These are phyloP conservation scores for Panaeolus cyanescens DNA, from an alignment of 768 basidiomycete genomes.

Conservation along the genomic window DNA sequence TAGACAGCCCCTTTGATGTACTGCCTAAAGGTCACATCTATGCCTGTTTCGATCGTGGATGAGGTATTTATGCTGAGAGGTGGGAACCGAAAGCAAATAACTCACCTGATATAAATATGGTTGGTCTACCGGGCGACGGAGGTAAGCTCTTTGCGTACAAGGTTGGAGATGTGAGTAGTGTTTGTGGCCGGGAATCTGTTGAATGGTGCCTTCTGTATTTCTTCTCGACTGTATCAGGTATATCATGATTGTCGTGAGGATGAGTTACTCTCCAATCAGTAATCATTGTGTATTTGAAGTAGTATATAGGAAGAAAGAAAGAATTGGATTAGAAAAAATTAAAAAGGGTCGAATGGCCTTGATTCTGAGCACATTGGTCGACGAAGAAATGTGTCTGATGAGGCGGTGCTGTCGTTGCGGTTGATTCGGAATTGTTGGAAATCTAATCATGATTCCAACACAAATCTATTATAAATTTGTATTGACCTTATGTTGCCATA, in stretches of 20 bases:
- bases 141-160: neutral
- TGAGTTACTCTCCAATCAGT: neutral
- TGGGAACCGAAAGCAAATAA: neutral
- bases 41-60: neutral
- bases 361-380: neutral
- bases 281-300: neutral
- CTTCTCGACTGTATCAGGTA: neutral
- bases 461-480: neutral
- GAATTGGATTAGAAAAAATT: neutral
- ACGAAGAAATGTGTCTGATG: neutral
- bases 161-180: neutral
- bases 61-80: neutral
- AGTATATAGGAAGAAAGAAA: no score
- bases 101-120: constrained; percentile 6
- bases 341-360: neutral
- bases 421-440: neutral
- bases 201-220: neutral
- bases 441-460: neutral
- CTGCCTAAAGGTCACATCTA: constrained; percentile 6
- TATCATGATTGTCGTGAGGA: neutral
- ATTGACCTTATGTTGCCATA: neutral
- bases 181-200: neutral
- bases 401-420: neutral
- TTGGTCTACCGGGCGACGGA: neutral
- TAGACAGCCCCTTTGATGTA: constrained; percentile 3